Conservation (phyloP, 768 basidiomycete species). For the Russula dissimulans region DNA sequence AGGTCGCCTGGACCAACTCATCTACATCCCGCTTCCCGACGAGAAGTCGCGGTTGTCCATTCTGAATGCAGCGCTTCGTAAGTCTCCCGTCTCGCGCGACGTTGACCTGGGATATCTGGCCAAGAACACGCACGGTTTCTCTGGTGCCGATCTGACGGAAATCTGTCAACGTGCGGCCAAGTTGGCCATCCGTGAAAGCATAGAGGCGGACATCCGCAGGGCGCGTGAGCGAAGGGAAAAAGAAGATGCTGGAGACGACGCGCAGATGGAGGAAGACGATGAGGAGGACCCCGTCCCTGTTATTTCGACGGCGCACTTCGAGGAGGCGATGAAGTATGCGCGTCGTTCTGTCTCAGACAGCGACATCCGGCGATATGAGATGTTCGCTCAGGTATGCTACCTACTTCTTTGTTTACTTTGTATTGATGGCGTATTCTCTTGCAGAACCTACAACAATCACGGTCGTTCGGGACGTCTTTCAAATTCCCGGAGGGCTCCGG, state of each 20-base stretch:
- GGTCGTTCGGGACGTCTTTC: conserved; percentile 91
- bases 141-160: conserved; percentile 99
- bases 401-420: not conserved
- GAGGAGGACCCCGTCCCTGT: conserved; percentile 85
- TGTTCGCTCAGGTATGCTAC: conserved; percentile 76
- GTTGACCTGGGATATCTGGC: conserved; percentile 84
- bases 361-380: conserved; percentile 96
- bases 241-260: conserved; percentile 64
- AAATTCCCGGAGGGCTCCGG: conserved; percentile 79
- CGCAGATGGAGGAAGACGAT: conserved; percentile 59
- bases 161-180: conserved; percentile 98
- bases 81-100: conserved; percentile 73
- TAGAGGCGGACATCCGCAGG: conserved; percentile 80
- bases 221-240: conserved; percentile 73
- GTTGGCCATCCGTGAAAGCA: conserved; percentile 90
- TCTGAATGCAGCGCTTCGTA: conserved; percentile 84
- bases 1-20: conserved; percentile 97
- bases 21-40: conserved; percentile 98
- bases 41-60: conserved; percentile 87
- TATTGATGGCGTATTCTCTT: conserved; percentile 11
- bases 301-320: conserved; percentile 91
- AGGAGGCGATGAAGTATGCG: conserved; percentile 97
- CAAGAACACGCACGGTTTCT: conserved; percentile 93
- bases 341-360: conserved; percentile 94
- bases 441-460: conserved; percentile 82